These are phyloP conservation scores for Xylaria intraflava DNA, from an alignment of 495 filamentous ascomycete genomes.

Conservation along the genomic window DNA sequence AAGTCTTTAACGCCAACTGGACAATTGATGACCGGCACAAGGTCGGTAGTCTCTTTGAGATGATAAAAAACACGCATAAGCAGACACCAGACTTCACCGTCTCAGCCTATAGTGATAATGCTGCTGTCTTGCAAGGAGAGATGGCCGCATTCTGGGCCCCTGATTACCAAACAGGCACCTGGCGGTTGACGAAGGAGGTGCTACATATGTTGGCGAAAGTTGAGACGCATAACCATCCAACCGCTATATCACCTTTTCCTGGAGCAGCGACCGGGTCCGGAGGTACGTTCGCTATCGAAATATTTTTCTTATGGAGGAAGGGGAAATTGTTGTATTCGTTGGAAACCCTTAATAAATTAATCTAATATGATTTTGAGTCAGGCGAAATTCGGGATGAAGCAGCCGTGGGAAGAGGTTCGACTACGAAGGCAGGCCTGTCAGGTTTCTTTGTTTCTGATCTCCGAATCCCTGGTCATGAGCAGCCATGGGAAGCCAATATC, in stretches of 20 bases:
- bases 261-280: conserved; percentile 93
- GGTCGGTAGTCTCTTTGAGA: conserved; percentile 74
- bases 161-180: conserved; percentile 72
- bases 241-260: conserved; percentile 80
- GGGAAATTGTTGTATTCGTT: too few relatives aligned
- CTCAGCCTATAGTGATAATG: conserved; percentile 96
- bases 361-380: conserved; percentile 2
- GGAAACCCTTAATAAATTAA: background rate
- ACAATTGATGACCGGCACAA: conserved; percentile 86
- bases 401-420: conserved; percentile 86
- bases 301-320: too few relatives aligned
- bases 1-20: conserved; percentile 93
- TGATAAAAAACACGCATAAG: conserved; percentile 93
- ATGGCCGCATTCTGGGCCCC: conserved; percentile 78
- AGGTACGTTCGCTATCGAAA: conserved; percentile 69
- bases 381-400: conserved; percentile 62
- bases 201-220: conserved; percentile 92
- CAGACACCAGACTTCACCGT: conserved; percentile 69
- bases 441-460: conserved; percentile 95
- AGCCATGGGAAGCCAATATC: conserved; percentile 81
- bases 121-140: conserved; percentile 79
- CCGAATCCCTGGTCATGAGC: conserved; percentile 65
- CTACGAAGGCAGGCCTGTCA: conserved; percentile 84
- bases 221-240: conserved; percentile 97
- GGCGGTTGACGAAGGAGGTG: conserved; percentile 78